These are phyloP conservation scores for Pseudisothecium myosuroides DNA, from an alignment of 225 moss, liverwort and hornwort genomes.

Conservation along the genomic window DNA sequence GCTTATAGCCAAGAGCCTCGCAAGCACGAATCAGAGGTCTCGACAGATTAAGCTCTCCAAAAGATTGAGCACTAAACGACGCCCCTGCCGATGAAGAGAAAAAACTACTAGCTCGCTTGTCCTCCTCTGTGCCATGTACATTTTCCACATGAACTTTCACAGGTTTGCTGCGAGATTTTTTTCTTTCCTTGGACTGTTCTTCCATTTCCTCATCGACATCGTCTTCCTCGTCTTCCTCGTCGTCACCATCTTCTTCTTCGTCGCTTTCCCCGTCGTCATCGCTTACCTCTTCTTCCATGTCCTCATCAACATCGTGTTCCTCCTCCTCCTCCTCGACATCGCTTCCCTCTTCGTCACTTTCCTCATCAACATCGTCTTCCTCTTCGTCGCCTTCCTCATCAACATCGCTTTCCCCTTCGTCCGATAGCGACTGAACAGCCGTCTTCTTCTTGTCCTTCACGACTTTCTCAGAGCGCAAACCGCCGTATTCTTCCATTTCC, in stretches of 20 bases:
- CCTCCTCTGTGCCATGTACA: slow-evolving; percentile 14
- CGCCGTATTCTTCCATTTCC: not conserved
- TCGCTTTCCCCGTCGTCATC: not conserved
- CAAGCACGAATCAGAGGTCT: slow-evolving; percentile 88
- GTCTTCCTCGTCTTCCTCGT: slow-evolving; percentile 8
- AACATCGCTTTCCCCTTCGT: slow-evolving; percentile 1
- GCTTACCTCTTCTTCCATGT: not conserved
- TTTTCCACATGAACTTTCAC: slow-evolving; percentile 44
- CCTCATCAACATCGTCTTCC: not conserved
- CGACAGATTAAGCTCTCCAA: slow-evolving; percentile 84
- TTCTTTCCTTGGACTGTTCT: not conserved
- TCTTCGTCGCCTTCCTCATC: not conserved
- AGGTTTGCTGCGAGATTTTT: not conserved
- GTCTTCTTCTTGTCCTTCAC: not conserved
- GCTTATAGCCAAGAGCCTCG: slow-evolving; percentile 73
- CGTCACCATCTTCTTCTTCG: not conserved
- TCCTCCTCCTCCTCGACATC: not conserved
- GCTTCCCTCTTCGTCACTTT: not conserved
- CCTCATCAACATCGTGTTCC: not conserved
- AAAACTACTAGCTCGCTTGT: slow-evolving; percentile 27
- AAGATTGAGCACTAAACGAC: slow-evolving; percentile 80
- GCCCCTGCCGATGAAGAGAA: slow-evolving; percentile 84
- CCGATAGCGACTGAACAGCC: slow-evolving; percentile 24
- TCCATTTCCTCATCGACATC: slow-evolving; percentile 6
- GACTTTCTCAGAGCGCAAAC: slow-evolving; percentile 18